Evolutionary conservation across 179 eudicot genomes (phyloP).

Genomic region (Dionaea muscipula): DNA sequence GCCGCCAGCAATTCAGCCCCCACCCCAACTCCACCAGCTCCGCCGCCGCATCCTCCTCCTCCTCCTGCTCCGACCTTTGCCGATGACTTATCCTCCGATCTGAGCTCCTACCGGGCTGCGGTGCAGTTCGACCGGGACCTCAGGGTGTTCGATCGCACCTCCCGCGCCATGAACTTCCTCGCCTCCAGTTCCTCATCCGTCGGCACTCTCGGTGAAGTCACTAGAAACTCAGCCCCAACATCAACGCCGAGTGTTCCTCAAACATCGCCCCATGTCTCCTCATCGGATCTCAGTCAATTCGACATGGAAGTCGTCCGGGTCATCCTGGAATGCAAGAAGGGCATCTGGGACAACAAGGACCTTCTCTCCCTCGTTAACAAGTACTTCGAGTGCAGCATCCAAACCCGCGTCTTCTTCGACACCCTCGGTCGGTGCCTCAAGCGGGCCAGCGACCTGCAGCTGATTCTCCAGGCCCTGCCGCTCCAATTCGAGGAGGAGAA

Average conservation of each 20-base stretch:
- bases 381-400: constrained; percentile 15
- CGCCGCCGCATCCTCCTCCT: not conserved
- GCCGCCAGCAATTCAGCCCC: not conserved
- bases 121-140: constrained; percentile 17
- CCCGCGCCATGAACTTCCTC: constrained; percentile 14
- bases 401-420: constrained; percentile 11
- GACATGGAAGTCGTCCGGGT: constrained; percentile 18
- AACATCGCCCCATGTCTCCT: constrained; percentile 14
- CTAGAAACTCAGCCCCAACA: too few relatives aligned
- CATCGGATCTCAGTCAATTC: constrained; percentile 20
- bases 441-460: constrained; percentile 11
- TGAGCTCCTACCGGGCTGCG: constrained; percentile 15
- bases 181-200: constrained; percentile 14
- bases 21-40: too few relatives aligned
- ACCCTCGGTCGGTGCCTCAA: constrained; percentile 16
- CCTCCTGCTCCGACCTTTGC: not conserved
- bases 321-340: constrained; percentile 19
- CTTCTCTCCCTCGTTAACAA: constrained; percentile 17
- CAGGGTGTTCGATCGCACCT: constrained; percentile 19
- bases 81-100: constrained; percentile 8
- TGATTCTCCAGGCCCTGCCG: constrained; percentile 13
- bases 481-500: constrained; percentile 15
- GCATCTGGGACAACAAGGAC: constrained; percentile 18
- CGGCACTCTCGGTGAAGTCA: constrained; percentile 14
- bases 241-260: too few relatives aligned